Evolutionary conservation across 768 basidiomycete genomes (phyloP).

Genomic region (Phylloporus rhodoxanthus): DNA sequence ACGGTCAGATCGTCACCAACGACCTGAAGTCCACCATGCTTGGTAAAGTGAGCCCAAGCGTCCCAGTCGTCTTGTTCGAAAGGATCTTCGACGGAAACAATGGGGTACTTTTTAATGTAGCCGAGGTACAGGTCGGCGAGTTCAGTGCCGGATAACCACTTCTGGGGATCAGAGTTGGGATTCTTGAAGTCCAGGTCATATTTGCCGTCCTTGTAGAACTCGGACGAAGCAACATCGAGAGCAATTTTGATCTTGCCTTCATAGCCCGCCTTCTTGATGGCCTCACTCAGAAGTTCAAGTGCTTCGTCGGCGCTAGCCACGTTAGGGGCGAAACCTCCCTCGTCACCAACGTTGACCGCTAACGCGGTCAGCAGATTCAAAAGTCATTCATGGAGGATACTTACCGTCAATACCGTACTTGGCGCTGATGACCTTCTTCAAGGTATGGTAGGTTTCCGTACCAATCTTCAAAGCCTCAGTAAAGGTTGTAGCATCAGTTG

Average conservation of each 20-base stretch:
- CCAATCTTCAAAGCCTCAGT: slow-evolving; percentile 98
- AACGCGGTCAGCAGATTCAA: slow-evolving; percentile 2
- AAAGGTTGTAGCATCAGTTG: slow-evolving; percentile 87
- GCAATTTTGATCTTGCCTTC: slow-evolving; percentile 99
- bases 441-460: slow-evolving; percentile 93
- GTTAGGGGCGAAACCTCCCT: slow-evolving; percentile 99
- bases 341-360: slow-evolving; percentile 99
- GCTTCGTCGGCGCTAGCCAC: slow-evolving; percentile 96
- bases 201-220: slow-evolving; percentile 99
- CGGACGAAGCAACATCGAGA: slow-evolving; percentile 96
- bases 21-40: slow-evolving; percentile 74
- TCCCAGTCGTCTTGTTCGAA: slow-evolving; percentile 99
- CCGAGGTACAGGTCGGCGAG: slow-evolving; percentile 88
- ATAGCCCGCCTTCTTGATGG: slow-evolving; percentile 97
- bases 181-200: slow-evolving; percentile 99
- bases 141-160: slow-evolving; percentile 90
- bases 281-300: slow-evolving; percentile 90
- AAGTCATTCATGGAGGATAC: slow-evolving; percentile 19
- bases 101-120: slow-evolving; percentile 91
- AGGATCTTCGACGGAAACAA: slow-evolving; percentile 93
- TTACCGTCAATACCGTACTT: slow-evolving; percentile 98
- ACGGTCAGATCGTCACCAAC: slow-evolving; percentile 97
- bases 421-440: slow-evolving; percentile 98
- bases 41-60: slow-evolving; percentile 91
- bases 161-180: slow-evolving; percentile 95